Evolutionary conservation across 1,139 yeast species (phyloP).

Genomic region (Neolecta irregularis): DNA sequence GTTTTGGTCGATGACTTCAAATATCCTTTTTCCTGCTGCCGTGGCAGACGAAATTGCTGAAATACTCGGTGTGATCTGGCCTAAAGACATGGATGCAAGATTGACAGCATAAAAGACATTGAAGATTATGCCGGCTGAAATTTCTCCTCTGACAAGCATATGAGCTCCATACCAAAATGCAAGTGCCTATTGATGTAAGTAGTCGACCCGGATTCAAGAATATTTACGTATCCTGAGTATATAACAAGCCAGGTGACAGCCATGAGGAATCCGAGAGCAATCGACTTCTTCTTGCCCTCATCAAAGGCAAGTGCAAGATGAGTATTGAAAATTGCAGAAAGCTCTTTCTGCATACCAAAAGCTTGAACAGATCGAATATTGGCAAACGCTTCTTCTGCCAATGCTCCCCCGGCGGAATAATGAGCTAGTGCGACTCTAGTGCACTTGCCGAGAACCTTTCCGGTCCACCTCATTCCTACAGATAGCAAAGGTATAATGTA

Average conservation of each 20-base stretch:
- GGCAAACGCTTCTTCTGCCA: conserved; percentile 31
- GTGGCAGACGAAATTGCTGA: conserved; percentile 28
- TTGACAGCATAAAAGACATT: conserved; percentile 20
- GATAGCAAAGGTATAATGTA: conserved; percentile 27
- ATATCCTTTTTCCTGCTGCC: conserved; percentile 29
- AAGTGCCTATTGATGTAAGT: no score
- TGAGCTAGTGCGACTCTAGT: conserved; percentile 21
- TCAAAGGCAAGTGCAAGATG: conserved; percentile 21
- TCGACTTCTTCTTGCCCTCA: conserved; percentile 22
- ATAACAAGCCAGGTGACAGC: conserved; percentile 19
- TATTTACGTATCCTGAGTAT: conserved; percentile 16
- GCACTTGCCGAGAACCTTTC: conserved; percentile 20
- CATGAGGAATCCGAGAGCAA: conserved; percentile 23
- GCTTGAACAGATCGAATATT: conserved; percentile 31
- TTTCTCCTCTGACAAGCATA: conserved; percentile 11
- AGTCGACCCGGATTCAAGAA: no score
- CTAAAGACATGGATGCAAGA: conserved; percentile 30
- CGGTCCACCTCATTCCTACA: conserved; percentile 19
- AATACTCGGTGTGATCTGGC: conserved; percentile 29
- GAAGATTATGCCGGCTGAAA: conserved; percentile 14
- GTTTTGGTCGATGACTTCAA: conserved; percentile 31
- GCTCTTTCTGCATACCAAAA: conserved; percentile 29
- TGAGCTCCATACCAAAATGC: conserved; percentile 31
- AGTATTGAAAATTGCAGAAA: conserved; percentile 24
- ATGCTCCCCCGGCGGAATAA: conserved; percentile 26